Evolutionary conservation across 2,329 filamentous ascomycete genomes (phyloP).

Genomic region (Exophiala viscosa): DNA sequence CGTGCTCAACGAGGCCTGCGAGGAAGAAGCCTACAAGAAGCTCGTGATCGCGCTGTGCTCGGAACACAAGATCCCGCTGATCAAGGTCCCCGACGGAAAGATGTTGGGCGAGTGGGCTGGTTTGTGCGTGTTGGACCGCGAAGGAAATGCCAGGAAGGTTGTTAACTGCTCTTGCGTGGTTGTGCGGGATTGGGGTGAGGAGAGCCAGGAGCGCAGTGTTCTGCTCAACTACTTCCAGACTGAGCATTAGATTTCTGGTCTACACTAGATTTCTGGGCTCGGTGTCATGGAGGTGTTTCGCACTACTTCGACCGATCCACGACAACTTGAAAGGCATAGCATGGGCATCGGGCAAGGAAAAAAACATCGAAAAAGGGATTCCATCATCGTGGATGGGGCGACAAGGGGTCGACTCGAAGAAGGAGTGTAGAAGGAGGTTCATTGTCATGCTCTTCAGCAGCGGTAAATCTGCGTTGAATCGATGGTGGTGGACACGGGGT

Average conservation of each 20-base stretch:
- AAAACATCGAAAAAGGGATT: background rate
- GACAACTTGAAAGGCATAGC: background rate
- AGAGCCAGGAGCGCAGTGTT: conserved; percentile 97
- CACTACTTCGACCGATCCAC: too few species aligned
- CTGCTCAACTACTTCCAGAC: conserved; percentile 99
- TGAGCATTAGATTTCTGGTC: conserved; percentile 44
- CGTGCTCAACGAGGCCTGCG: conserved; percentile 98
- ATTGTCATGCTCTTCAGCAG: too few species aligned
- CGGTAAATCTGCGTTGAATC: too few species aligned
- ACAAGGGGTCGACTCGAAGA: background rate
- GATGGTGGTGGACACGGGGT: too few species aligned
- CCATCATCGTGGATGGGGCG: background rate
- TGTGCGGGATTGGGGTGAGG: conserved; percentile 99
- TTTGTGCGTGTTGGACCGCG: conserved; percentile 97
- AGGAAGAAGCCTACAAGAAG: conserved; percentile 99
- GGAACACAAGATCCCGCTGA: conserved; percentile 99
- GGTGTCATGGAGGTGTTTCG: background rate
- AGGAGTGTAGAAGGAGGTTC: background rate
- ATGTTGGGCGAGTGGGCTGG: conserved; percentile 99
- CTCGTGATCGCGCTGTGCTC: conserved; percentile 96
- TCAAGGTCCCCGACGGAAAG: conserved; percentile 99
- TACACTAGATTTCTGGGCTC: background rate
- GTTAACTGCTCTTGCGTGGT: conserved; percentile 99
- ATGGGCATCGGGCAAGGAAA: background rate
- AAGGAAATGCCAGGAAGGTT: conserved; percentile 99